These are phyloP conservation scores for Pleurotus ostreatus DNA, from an alignment of 768 basidiomycete genomes.

Conservation along the genomic window DNA sequence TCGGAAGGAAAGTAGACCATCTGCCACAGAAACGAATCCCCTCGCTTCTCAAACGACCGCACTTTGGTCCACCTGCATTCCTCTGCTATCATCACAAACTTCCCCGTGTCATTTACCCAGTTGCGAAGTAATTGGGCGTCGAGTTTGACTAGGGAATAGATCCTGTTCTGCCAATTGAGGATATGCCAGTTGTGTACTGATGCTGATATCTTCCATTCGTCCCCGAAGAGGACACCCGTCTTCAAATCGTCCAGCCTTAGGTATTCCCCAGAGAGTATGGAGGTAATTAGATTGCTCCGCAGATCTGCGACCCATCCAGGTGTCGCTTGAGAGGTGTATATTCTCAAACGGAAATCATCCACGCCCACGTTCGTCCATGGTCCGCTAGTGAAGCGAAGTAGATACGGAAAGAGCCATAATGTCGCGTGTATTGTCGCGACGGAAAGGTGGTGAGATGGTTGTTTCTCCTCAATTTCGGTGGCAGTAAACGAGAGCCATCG, in stretches of 20 bases:
- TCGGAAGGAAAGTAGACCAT: constrained; percentile 25
- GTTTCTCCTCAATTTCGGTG: constrained; percentile 26
- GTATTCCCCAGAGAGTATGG: constrained; percentile 35
- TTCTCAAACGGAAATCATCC: constrained; percentile 30
- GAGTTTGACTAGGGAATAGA: constrained; percentile 36
- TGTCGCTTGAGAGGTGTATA: constrained; percentile 27
- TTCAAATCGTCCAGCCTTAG: constrained; percentile 34
- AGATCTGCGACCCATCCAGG: constrained; percentile 34
- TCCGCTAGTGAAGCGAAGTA: constrained; percentile 31
- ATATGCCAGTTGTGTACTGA: constrained; percentile 32
- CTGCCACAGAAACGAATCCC: constrained; percentile 7
- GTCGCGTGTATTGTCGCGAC: constrained; percentile 17
- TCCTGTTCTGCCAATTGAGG: constrained; percentile 24
- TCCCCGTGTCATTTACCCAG: constrained; percentile 32
- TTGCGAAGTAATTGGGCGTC: constrained; percentile 34
- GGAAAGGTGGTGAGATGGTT: constrained; percentile 19
- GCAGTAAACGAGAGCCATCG: constrained; percentile 27
- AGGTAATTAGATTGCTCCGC: constrained; percentile 32
- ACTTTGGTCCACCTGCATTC: constrained; percentile 32
- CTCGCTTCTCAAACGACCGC: constrained; percentile 16
- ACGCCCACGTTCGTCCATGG: constrained; percentile 30
- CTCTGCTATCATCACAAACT: constrained; percentile 34
- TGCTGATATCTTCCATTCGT: constrained; percentile 16
- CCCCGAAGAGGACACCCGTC: constrained; percentile 26
- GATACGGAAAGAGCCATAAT: constrained; percentile 35